Conservation (phyloP, 2,329 filamentous ascomycete genomes). For the Pseudopyricularia cyperi region DNA sequence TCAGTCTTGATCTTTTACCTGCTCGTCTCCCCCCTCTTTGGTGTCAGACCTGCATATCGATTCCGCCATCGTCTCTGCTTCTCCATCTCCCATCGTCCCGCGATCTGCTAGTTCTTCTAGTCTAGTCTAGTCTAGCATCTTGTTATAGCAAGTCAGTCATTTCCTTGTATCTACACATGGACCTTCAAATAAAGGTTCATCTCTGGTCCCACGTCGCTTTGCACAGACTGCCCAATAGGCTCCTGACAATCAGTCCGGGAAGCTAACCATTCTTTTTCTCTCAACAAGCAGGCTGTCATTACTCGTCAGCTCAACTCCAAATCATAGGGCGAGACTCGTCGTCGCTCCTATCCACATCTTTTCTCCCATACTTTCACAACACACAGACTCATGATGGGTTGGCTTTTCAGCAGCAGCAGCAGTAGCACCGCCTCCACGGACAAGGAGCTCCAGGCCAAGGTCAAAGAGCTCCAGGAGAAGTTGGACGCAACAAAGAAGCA, state of each 20-base stretch:
- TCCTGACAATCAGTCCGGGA: neutral
- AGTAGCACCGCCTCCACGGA: neutral
- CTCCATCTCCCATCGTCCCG: neutral
- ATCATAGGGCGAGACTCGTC: neutral
- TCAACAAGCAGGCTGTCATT: neutral
- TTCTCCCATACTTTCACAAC: too few species aligned
- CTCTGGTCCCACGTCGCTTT: too few species aligned
- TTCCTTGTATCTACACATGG: too few species aligned
- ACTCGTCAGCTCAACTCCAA: neutral
- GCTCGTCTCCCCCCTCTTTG: neutral
- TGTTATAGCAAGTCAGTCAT: too few species aligned
- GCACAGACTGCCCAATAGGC: neutral
- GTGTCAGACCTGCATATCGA: neutral
- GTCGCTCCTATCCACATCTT: neutral
- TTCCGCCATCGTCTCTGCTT: neutral
- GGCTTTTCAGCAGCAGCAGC: neutral
- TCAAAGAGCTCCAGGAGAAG: constrained; percentile 2
- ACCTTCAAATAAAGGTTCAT: too few species aligned
- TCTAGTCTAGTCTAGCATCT: too few species aligned
- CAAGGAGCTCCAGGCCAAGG: constrained; percentile 2
- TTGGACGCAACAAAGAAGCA: neutral
- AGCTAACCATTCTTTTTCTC: neutral
- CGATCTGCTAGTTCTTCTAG: neutral
- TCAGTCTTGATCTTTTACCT: neutral
- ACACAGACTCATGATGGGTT: neutral